Evolutionary conservation across 176 grass and related monocot species (phyloP), one percentile per base, ranked within the genome.

Genomic region (Alloteropsis semialata): DNA sequence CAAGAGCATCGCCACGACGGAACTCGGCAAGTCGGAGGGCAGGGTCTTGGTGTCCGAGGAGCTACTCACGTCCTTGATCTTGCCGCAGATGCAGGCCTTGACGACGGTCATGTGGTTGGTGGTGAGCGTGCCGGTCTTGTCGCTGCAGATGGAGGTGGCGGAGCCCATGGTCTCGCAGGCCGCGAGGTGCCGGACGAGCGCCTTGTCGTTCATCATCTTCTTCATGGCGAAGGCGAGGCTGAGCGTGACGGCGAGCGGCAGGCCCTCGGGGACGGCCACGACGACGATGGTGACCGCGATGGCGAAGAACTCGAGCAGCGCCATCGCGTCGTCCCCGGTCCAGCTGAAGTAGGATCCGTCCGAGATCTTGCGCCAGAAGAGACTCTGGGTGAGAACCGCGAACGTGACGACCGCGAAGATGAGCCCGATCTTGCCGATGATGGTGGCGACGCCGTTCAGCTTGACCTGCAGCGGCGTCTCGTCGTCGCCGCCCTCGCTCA

Each of bases 161-260:
- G 95, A 98, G 42, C 92, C 92, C 95, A 98, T 95, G 70, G 95
- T 98, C 86, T 98, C 95, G 45, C 95, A 98, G 30, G 95, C 92
- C 8, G 95, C 92, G 43, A 98, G 90, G 81, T 98, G 88, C 10
- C 95, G 79, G 27, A 98, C 95, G 13, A 98, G 88, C 22, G 95
- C 95, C 86, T 88, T 98, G 75, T 98, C 95, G 78, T 98, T 94
- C 95, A 98, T 98, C 95, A 98, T 98, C 83, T 95, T 98, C 85
- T 98, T 98, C 92, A 98, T 95, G 80, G 95, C 95, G 62, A 98
- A 98, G 25, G 92, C 95, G 74, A 98, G 92, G 87, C 95, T 98
- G 30, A 98, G 84, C 19, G 95, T 98, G 11, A 98, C 95, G 16
- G 92, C 95, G 44, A 98, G 89, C 0, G 95, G 95, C 6, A 98